Evolutionary conservation across 805 yeast genomes (phyloP), one percentile per base, ranked within the genome.

Genomic region (Komagataella mondaviorum): DNA sequence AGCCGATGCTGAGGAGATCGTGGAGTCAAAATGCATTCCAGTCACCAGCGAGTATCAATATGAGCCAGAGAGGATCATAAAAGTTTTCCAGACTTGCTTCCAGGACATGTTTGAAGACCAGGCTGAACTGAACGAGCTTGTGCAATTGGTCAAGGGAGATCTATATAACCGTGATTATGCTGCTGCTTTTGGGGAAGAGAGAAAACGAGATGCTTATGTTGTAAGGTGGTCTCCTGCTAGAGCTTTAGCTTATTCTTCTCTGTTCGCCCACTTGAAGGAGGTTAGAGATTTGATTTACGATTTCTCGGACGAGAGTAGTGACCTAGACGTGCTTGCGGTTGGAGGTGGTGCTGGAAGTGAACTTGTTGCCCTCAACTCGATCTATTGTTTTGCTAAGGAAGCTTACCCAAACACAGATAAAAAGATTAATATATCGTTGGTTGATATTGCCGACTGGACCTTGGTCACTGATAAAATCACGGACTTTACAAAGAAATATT

Each of bases 311-410:
- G 48, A 46, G 7, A 23, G 8, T 16, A 18, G 16, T n/a, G 45
- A 16, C 4, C 60, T 67, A 3, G 63, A 71, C 6, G 76, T 82
- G 0, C 62, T 88, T 43, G 77, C 83, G 57, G 72, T 89, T 44
- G 96, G 96, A 17, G 96, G 95, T 22, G 96, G 96, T 43, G 96
- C 96, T 0, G 87, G 91, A 4, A 86, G 88, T 2, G 96, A 88
- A 61, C 65, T 88, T 22, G 78, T 80, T 36, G 86, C 78, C 0
- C 60, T 87, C 46, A 78, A 79, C 1, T 73, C 89, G 16, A 68
- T 85, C 1, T 81, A 80, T 55, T 14, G 45, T 16, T 48, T 48
- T 36, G 46, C 45, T 3, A 45, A 30, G 20, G 53, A 51, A 8
- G 45, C 43, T 22, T 14, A 45, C 16, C 47, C 47, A 14, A 22